Evolutionary conservation across 2,329 filamentous ascomycete species (phyloP).

Genomic region (Penicillium freii): DNA sequence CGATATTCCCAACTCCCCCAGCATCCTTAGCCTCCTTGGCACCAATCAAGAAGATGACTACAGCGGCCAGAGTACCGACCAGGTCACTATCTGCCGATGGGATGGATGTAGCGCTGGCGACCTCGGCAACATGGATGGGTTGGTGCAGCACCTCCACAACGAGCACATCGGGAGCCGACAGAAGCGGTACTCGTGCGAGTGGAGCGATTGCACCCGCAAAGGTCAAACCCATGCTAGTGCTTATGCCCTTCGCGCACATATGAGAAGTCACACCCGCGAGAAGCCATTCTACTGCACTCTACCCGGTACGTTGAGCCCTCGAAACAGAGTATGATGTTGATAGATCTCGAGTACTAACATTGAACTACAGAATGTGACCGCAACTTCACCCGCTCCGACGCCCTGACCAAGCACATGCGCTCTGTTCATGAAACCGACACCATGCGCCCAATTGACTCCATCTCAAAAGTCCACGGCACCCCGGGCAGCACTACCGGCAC

Average conservation of each 20-base stretch:
- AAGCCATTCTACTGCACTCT: slow-evolving; percentile 97
- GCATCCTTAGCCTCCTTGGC: slow-evolving; percentile 45
- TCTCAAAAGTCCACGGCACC: slow-evolving; percentile 38
- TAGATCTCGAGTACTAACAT: slow-evolving; percentile 1
- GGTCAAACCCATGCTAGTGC: slow-evolving; percentile 90
- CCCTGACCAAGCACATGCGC: slow-evolving; percentile 95
- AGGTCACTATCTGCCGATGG: slow-evolving; percentile 76
- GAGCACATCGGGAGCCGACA: slow-evolving; percentile 90
- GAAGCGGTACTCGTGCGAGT: slow-evolving; percentile 98
- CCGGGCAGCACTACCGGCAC: slow-evolving; percentile 24
- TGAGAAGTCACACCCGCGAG: slow-evolving; percentile 96
- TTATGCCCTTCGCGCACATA: slow-evolving; percentile 93
- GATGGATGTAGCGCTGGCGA: slow-evolving; percentile 71
- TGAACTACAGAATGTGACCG: slow-evolving; percentile 78
- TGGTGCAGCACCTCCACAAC: slow-evolving; percentile 83
- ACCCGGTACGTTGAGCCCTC: slow-evolving; percentile 62
- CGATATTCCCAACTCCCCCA: slow-evolving; percentile 72
- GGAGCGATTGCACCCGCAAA: slow-evolving; percentile 84
- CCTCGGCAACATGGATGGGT: slow-evolving; percentile 73
- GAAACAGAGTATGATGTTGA: background rate
- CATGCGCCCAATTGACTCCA: slow-evolving; percentile 63
- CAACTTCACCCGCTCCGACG: slow-evolving; percentile 92
- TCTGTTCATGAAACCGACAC: slow-evolving; percentile 97
- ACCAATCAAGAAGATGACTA: slow-evolving; percentile 57
- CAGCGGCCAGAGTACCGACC: slow-evolving; percentile 68